Base-by-base conservation (phyloP, 2,329 filamentous ascomycete genomes). In the Sphaerulina vaccinii region DNA sequence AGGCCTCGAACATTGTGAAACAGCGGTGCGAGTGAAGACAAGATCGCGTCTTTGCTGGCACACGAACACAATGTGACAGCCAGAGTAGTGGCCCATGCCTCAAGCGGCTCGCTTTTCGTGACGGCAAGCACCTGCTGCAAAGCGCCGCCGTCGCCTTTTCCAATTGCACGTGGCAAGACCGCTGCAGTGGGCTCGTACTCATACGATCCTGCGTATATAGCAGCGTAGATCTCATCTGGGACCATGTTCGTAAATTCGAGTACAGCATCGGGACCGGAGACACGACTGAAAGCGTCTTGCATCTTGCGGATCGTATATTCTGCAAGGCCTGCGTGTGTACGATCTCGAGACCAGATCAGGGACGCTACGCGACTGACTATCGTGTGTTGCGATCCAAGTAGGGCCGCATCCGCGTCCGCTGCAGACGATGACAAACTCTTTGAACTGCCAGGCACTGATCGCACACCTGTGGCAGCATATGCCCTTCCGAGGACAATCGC, bases 401-500 rank as follows among this genome's bases (percentile, higher is more conserved):
- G 29, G n/a, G 36, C n/a, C 16, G 15, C 11, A 19, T 35, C 18
- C 4, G 6, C 35, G 8, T 46, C 35, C 9, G 33, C 23, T 10
- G 45, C 45, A 35, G 33, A 10, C 13, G 37, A 18, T 16, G 37
- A 2, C 35, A 18, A 10, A 40, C 21, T 33, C 15, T 13, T n/a
- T 24, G 21, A 23, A 38, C 40, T 4, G 29, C 19, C 11, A 3
- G 18, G 9, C 27, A 9, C 24, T 29, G 64, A 60, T 23, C 56
- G 51, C 13, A 35, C 36, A 8, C 68, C 71, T 61, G 55, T 69
- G 57, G 51, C 81, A 33, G 86, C 84, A 70, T 91, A 97, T 0
- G 89, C 85, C 65, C 90, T 82, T 6, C 95, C 93, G 38, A 97
- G 76, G 2, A 91, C 86, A 56, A 86, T 81, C 2, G 88, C 91